Evolutionary conservation across 192 early-diverging fungal genomes (phyloP), one percentile per base, ranked within the genome.

Genomic region (Coemansia guatemalensis): DNA sequence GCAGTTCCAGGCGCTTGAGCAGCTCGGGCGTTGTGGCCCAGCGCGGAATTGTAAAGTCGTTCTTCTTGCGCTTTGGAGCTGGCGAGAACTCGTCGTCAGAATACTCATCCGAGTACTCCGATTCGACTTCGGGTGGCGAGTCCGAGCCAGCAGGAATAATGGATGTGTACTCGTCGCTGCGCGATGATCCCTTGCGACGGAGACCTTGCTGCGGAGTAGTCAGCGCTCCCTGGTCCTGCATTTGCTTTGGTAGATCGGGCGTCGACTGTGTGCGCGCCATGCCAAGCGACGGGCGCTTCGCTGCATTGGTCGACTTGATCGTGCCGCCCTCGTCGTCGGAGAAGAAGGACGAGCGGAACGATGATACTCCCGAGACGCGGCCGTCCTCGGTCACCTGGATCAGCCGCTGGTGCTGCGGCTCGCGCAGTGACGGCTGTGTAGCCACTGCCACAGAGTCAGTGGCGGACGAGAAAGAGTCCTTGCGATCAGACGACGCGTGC

Each of bases 11-110:
- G 2, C 76, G 76, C n/a, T 53, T 49, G 5, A 68, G 60, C 41
- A 83, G 69, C 60, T 78, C 76, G 0, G 82, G 82, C 57, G 75
- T 83, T 11, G 75, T 75, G 8, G 82, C 82, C 82, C 82, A 83
- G 18, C 30, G 23, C 6, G 82, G 82, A 17, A 76, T 76, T 27
- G 44, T 63, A 29, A 65, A 75, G 51, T 75, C 58, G 41, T 78
- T 78, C 65, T 81, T 81, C 62, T 81, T 81, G 47, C 60, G 65
- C 33, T 68, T 70, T 0, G 61, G 56, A 11, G 68, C 72, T 1
- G 77, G 77, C 63, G 78, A 66, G 50, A 81, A 81, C 67, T 79
- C 76, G 25, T 81, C 78, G 21, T 74, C 72, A 14, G 78, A 81
- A 60, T 81, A 81, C 20, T 81, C 78, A 54, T 74, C 72, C 20